Evolutionary conservation across 768 basidiomycete species (phyloP), one percentile per base, ranked within the genome.

Genomic region (Leccinum olivaceopallidum): DNA sequence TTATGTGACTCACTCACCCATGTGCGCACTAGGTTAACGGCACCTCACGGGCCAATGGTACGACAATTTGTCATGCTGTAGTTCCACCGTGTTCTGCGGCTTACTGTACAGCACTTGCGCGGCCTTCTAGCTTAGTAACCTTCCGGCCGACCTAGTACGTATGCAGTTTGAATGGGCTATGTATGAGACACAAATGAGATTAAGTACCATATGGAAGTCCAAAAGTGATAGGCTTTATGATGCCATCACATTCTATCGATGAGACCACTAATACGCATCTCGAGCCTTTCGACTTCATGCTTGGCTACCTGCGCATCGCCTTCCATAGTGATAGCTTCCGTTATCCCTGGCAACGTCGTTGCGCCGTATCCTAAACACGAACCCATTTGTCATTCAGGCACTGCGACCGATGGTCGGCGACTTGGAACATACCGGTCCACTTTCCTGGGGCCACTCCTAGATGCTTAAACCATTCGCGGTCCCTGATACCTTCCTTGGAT

Each of bases 281-380:
- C 24, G 12, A 49, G 48, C 22, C 48, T 20, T 20, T 20, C 24
- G 48, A 49, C 24, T 16, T 24, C 48, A 24, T 49, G 22, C 48
- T 49, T 24, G 48, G 24, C 48, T 14, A 24, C 7, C 6, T 1
- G 12, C 18, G 3, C 48, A 49, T 49, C 14, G 1, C 14, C 24
- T 6, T 49, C 48, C 12, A 20, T 22, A 3, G 22, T 39, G 85
- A 57, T 34, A 34, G 32, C 32, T 1, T 34, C 32, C 20, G 48
- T 47, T 18, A 47, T 18, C n/a, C 8, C 44, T 12, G 48, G 48
- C 12, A 49, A 24, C 0, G 48, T 49, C 24, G 48, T 49, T 16
- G 48, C 48, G 24, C 48, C 48, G 7, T 49, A 24, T 13, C 48
- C 48, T 49, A 4, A 42, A n/a, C 4, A 37, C 6, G 16, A 39